These are phyloP conservation scores for Metarhizium sp. DNA, from an alignment of 2,329 filamentous ascomycete species.

Conservation along the genomic window DNA sequence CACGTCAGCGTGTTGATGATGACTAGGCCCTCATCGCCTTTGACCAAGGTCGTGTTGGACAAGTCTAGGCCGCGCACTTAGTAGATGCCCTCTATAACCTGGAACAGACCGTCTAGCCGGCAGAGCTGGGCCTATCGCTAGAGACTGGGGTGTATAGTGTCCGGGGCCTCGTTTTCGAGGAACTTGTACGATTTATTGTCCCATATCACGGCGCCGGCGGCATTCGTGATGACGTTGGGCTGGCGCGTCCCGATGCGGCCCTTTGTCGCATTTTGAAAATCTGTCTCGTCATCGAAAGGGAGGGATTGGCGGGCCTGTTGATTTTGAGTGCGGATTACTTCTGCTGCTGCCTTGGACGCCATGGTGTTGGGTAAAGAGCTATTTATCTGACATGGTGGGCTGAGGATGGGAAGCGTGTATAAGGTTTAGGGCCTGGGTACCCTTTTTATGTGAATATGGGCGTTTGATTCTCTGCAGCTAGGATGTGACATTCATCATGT, in stretches of 20 bases:
- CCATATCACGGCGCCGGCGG: slow-evolving; percentile 2
- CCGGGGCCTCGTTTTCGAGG: slow-evolving; percentile 1
- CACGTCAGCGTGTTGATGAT: slow-evolving; percentile 29
- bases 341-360: not conserved
- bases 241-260: not conserved
- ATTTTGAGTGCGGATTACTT: not conserved
- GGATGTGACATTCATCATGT: not conserved
- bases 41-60: slow-evolving; percentile 27
- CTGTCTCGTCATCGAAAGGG: not conserved
- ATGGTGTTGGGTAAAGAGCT: not conserved
- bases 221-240: not conserved
- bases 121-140: slow-evolving; percentile 6
- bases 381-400: not conserved
- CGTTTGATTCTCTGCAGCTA: too few relatives aligned
- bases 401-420: not conserved
- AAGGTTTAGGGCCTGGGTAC: too few relatives aligned
- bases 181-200: slow-evolving; percentile 18
- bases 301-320: not conserved
- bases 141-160: slow-evolving; percentile 6
- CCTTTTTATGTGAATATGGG: too few relatives aligned
- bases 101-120: slow-evolving; percentile 16
- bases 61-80: slow-evolving; percentile 31
- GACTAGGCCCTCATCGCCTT: slow-evolving; percentile 23
- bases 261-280: not conserved
- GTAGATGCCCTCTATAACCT: slow-evolving; percentile 25